Evolutionary conservation across 2,329 filamentous ascomycete genomes (phyloP).

Genomic region (Ophiocordyceps australis): DNA sequence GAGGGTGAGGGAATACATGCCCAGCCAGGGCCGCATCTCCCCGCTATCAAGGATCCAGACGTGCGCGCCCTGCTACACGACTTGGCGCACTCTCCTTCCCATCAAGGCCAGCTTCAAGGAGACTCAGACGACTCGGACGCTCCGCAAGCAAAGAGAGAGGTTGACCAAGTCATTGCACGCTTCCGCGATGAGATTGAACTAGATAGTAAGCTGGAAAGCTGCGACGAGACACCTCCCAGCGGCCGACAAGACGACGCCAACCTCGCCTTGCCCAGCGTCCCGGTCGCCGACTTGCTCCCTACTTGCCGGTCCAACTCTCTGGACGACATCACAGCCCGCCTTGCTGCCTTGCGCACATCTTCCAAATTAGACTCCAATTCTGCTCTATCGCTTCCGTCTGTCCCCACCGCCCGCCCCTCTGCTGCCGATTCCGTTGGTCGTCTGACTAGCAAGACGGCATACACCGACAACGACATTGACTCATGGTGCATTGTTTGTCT

Average conservation of each 20-base stretch:
- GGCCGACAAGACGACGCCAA: conserved; percentile 2
- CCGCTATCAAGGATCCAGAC: conserved; percentile 11
- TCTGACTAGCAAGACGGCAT: conserved; percentile 20
- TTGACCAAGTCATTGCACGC: conserved; percentile 24
- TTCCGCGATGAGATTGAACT: conserved; percentile 26
- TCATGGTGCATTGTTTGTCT: conserved; percentile 73
- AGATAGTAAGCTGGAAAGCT: conserved; percentile 4
- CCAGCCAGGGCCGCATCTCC: conserved; percentile 1
- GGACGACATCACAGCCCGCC: conserved; percentile 29
- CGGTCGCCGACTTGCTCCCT: conserved; percentile 19
- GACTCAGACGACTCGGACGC: conserved; percentile 29
- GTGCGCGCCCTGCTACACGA: conserved; percentile 18
- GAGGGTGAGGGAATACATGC: conserved; percentile 19
- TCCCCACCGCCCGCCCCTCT: conserved; percentile 18
- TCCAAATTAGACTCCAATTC: conserved; percentile 5
- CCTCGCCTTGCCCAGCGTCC: conserved; percentile 24
- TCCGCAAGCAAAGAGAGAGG: conserved; percentile 25
- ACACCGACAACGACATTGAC: conserved; percentile 53
- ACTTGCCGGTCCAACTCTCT: conserved; percentile 7
- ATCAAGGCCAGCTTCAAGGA: conserved; percentile 9
- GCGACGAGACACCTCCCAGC: conserved; percentile 3
- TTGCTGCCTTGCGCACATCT: conserved; percentile 29
- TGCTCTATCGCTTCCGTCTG: conserved; percentile 23
- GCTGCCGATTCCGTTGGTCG: conserved; percentile 21
- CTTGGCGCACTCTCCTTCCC: conserved; percentile 9